Evolutionary conservation across 129 eudicot genomes (phyloP), one percentile per base, ranked within the genome.

Genomic region (Deinandra increscens): DNA sequence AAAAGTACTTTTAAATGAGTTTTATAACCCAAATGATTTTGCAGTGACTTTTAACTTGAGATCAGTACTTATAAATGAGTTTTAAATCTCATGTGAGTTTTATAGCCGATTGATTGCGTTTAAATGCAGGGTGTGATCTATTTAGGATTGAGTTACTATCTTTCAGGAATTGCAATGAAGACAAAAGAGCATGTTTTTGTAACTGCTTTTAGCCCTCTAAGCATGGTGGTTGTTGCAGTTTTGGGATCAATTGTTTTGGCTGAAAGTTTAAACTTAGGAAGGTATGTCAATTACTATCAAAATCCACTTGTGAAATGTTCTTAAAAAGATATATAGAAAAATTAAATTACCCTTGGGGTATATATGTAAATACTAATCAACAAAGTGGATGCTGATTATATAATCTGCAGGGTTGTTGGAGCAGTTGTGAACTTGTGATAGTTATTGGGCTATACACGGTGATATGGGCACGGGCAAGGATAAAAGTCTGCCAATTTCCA

Each of bases 161-260:
- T 89, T n/a, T 74, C 87, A 6, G 91, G 98, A 49, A 55, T 89
- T 6, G 70, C 89, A 60, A 86, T 93, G 95, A 79, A 83, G 75
- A 71, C 70, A 68, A 85, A 78, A 79, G 99, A 97, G 12, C 99
- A 97, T 0, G 92, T 93, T 73, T 89, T 93, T 38, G 97, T 89
- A 36, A 84, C 99, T 5, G 82, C 97, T 26, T 93, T 93, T 64
- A 89, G 66, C 58, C 99, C 99, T 34, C 73, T 93, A 23, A 62
- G 76, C 73, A 89, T 93, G 99, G 92, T 89, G 23, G 78, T 93
- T 19, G 97, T 87, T 62, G 92, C 97, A 7, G 18, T 89, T 64
- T 22, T 89, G 58, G 81, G 95, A 62, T 83, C 88, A 54, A 69
- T 89, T 63, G 76, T 89, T 38, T 69, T 93, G 43, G 60, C 87